Base-by-base conservation (phyloP, 2,329 filamentous ascomycete genomes). In the Clonostachys solani region DNA sequence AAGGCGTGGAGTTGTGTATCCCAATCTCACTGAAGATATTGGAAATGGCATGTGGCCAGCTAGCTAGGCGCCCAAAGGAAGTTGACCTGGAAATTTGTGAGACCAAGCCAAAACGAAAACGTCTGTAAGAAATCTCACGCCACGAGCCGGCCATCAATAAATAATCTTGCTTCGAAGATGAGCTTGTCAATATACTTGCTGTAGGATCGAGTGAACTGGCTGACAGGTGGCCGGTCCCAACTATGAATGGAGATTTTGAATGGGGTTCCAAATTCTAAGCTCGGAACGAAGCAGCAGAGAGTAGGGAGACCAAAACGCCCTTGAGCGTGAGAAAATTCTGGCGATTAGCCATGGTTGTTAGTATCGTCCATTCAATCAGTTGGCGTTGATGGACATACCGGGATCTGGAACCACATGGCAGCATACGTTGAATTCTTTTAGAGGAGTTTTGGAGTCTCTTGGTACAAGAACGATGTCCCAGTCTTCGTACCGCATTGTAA, bases 391-490 rank as follows among this genome's bases (percentile, higher is more conserved):
- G 23, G 1, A 51, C 65, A 51, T 54, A 73, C 73, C 72, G 43
- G 61, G 48, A 57, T 80, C 75, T 6, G 73, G 69, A n/a, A 84
- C 77, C 33, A 86, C 81, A 61, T 87, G 86, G 62, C 88, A 95
- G 50, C 81, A 76, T 8, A 88, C 89, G 60, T 83, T 85, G 74
- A 94, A 95, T 66, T 95, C 90, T 64, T 89, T 87, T 47, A 92
- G 66, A 1, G 90, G 90, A 12, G 86, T 62, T 56, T 82, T 84
- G 56, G 76, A 83, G 50, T 78, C 76, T 51, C 65, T 66, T 0
- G 88, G 85, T 62, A 95, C 95, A 51, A 95, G 73, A 40, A 95
- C 80, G 47, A 94, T 79, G 59, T 95, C 90, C 90, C 89, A 95
- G 59, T 89, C 83, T 56, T 89, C 80, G 74, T 87, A 95, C 49